Evolutionary conservation across 345 rosid species (phyloP).

Genomic region (Eutrema yunnanense): DNA sequence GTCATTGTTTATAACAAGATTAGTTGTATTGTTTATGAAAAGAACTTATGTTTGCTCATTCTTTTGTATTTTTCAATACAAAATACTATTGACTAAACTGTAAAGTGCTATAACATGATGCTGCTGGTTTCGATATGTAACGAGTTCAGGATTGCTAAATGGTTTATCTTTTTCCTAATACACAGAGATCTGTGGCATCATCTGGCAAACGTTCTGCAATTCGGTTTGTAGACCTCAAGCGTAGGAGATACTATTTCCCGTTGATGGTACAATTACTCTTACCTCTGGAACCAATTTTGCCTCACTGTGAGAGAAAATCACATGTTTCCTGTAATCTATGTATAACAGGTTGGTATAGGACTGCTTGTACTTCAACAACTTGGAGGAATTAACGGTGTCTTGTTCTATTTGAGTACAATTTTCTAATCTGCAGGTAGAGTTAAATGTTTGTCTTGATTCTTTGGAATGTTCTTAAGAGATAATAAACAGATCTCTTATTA

Average conservation of each 20-base stretch:
- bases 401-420: slow-evolving; percentile 87
- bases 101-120: neutral
- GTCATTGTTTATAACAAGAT: too few species aligned
- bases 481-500: neutral
- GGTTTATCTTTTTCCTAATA: neutral
- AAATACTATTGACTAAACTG: slow-evolving; percentile 17
- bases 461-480: neutral
- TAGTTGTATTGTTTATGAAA: too few species aligned
- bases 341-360: slow-evolving; percentile 81
- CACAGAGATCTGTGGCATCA: slow-evolving; percentile 77
- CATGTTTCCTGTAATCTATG: neutral
- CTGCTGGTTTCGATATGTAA: neutral
- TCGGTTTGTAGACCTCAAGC: slow-evolving; percentile 79
- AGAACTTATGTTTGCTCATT: too few species aligned
- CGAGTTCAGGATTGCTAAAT: neutral
- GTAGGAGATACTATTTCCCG: slow-evolving; percentile 95
- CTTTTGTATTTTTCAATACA: too few species aligned
- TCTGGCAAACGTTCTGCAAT: slow-evolving; percentile 63
- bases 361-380: slow-evolving; percentile 85
- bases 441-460: neutral
- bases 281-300: neutral
- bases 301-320: slow-evolving; percentile 3
- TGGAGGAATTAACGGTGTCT: slow-evolving; percentile 85
- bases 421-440: slow-evolving; percentile 72
- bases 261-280: slow-evolving; percentile 47